These are phyloP conservation scores for Talaromyces atroroseus DNA, from an alignment of 2,329 filamentous ascomycete genomes.

Conservation along the genomic window DNA sequence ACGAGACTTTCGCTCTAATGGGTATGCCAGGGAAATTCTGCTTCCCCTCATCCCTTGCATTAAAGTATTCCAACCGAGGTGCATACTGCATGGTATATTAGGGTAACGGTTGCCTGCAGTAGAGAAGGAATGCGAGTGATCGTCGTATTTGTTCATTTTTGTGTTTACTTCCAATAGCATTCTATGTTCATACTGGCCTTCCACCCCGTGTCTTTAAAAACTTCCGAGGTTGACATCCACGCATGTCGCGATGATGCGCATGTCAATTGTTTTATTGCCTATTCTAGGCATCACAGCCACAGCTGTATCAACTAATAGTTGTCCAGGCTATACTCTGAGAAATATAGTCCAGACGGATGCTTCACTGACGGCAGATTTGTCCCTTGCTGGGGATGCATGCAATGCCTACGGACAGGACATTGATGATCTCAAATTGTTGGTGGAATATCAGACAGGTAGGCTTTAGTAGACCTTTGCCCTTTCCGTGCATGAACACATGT, in stretches of 20 bases:
- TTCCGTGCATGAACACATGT: neutral
- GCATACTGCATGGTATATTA: neutral
- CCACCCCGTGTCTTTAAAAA: neutral
- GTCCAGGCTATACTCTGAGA: slow-evolving; percentile 36
- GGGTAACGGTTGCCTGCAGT: neutral
- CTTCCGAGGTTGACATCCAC: neutral
- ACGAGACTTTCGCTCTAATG: neutral
- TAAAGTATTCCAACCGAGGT: neutral
- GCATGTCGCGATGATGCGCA: neutral
- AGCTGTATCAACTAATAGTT: slow-evolving; percentile 15
- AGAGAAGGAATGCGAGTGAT: neutral
- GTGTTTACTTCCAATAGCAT: neutral
- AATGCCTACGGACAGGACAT: slow-evolving; percentile 57
- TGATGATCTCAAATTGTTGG: slow-evolving; percentile 50
- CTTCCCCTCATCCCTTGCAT: slow-evolving; percentile 8
- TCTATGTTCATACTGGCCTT: neutral
- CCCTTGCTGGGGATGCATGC: slow-evolving; percentile 61
- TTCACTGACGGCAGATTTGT: slow-evolving; percentile 52
- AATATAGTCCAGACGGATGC: slow-evolving; percentile 37
- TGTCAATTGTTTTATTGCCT: neutral
- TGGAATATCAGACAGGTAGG: slow-evolving; percentile 50
- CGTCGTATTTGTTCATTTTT: neutral
- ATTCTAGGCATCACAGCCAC: neutral
- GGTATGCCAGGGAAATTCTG: neutral
- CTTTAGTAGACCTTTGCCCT: slow-evolving; percentile 19